Evolutionary conservation across 768 basidiomycete species (phyloP).

Genomic region (Boletellus emodensis): DNA sequence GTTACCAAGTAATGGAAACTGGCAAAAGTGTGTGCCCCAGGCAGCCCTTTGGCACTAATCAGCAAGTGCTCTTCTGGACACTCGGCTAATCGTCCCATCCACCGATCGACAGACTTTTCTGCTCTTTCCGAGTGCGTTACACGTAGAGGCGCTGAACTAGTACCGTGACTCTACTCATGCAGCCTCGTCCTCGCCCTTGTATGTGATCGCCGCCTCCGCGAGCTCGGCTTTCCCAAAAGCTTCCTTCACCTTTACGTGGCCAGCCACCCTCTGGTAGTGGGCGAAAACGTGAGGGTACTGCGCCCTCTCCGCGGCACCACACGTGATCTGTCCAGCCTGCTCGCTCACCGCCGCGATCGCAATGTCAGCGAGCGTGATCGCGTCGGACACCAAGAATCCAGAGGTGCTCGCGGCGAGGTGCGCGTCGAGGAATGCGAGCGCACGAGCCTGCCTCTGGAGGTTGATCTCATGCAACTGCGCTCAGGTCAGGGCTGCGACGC

Average conservation of each 20-base stretch:
- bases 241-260: slow-evolving; percentile 16
- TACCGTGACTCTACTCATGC: neutral
- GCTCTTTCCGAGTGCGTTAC: too few species aligned
- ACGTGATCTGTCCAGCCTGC: slow-evolving; percentile 22
- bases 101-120: too few species aligned
- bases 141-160: neutral
- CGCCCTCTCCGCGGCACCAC: slow-evolving; percentile 25
- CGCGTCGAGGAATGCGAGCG: slow-evolving; percentile 24
- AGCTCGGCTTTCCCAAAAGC: slow-evolving; percentile 18
- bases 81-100: too few species aligned
- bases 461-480: slow-evolving; percentile 16
- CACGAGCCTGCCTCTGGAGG: slow-evolving; percentile 18
- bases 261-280: slow-evolving; percentile 21
- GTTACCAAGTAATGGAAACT: too few species aligned
- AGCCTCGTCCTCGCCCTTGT: slow-evolving; percentile 5
- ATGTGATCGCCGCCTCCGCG: slow-evolving; percentile 13
- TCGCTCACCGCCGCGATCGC: slow-evolving; percentile 18
- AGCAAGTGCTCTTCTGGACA: too few species aligned
- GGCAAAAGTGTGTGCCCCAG: too few species aligned
- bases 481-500: neutral
- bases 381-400: slow-evolving; percentile 22
- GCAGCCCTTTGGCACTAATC: too few species aligned
- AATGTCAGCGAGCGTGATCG: slow-evolving; percentile 28
- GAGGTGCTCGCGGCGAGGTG: slow-evolving; percentile 16
- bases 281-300: slow-evolving; percentile 24